These are phyloP conservation scores for Boletus nobilissimus DNA, from an alignment of 1,284 basidiomycete species.

Conservation along the genomic window DNA sequence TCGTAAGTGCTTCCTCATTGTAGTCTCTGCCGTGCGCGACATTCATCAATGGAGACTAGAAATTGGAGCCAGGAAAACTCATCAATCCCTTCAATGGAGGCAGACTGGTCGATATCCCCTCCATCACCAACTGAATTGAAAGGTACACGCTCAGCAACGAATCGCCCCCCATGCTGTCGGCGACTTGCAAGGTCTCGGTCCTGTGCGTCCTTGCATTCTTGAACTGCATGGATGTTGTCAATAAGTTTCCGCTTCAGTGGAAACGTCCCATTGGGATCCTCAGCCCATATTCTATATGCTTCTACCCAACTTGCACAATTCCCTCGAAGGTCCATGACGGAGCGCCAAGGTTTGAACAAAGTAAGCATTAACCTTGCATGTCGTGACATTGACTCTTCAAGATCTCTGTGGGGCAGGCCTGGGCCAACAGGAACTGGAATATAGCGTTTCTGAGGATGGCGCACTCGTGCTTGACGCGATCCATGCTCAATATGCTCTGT, in stretches of 20 bases:
- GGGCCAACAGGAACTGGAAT: background rate
- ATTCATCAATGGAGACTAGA: no score
- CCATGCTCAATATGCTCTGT: background rate
- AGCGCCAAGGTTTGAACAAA: background rate
- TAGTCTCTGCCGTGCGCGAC: no score
- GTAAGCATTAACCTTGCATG: background rate
- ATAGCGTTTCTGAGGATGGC: background rate
- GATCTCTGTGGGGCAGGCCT: background rate
- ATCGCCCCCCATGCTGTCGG: no score
- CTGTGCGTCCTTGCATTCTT: background rate
- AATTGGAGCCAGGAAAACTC: no score
- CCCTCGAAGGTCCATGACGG: no score
- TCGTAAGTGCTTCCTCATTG: no score
- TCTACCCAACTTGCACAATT: background rate
- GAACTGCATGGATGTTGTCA: background rate
- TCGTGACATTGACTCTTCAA: background rate
- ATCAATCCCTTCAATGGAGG: no score
- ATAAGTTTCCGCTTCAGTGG: rapidly evolving
- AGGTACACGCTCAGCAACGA: no score
- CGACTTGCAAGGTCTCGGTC: no score
- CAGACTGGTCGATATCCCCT: no score
- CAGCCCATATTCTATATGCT: background rate
- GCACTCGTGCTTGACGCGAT: background rate
- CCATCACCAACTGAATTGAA: no score
- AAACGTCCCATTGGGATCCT: background rate